phyloP scores from a whole-genome alignment of 1,284 basidiomycete species.

The Trametes pubescens region DNA sequence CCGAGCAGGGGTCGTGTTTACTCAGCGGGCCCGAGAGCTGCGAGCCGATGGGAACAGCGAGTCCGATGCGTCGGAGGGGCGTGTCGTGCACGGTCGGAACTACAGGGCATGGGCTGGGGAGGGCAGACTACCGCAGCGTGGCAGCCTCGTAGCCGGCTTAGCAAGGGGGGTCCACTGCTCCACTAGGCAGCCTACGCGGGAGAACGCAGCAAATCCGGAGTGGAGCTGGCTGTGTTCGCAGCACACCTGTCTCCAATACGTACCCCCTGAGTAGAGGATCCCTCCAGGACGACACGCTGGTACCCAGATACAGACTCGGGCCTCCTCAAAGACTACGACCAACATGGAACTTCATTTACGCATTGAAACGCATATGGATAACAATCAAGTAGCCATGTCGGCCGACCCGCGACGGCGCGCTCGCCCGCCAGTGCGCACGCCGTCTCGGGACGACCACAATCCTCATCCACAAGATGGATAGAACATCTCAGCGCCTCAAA shows the following conservation, averaged over 20 bases:
- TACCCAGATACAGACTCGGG: too few species aligned
- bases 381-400: not conserved
- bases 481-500: not conserved
- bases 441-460: not conserved
- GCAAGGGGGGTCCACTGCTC: not conserved
- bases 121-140: not conserved
- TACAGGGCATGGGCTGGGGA: not conserved
- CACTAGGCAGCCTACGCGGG: not conserved
- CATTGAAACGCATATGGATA: not conserved
- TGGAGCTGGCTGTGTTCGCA: too few species aligned
- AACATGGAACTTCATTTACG: too few species aligned
- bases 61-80: conserved; percentile 5
- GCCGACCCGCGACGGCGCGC: not conserved
- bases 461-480: not conserved
- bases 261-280: not conserved
- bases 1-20: too few species aligned
- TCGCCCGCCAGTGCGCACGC: too few species aligned
- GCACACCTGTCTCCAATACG: too few species aligned
- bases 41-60: not conserved
- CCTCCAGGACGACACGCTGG: not conserved
- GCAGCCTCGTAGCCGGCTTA: too few species aligned
- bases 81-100: not conserved
- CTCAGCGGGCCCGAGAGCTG: not conserved
- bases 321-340: too few species aligned
- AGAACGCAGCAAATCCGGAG: not conserved